A percentile compares a stretch with the other conserved stretches of the same genome.
Evolutionary conservation across 2,329 filamentous ascomycete species (phyloP).

Genomic region (Incumbomyces lentus): DNA sequence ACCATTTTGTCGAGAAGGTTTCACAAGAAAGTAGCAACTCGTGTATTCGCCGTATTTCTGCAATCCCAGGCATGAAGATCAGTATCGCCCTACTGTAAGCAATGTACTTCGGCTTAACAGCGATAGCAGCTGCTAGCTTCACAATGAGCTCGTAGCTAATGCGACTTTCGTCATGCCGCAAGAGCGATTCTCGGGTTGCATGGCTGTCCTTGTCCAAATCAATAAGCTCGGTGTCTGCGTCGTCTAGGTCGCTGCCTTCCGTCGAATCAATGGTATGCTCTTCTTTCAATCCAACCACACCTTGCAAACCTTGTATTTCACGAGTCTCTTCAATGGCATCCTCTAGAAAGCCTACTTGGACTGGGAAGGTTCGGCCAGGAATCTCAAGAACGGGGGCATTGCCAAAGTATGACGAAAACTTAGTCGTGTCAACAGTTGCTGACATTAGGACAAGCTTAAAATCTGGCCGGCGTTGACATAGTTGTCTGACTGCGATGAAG

Average conservation of each 20-base stretch:
- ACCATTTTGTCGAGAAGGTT: slow-evolving; percentile 66
- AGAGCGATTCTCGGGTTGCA: slow-evolving; percentile 62
- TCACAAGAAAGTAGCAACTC: slow-evolving; percentile 71
- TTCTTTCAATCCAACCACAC: slow-evolving; percentile 19
- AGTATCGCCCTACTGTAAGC: slow-evolving; percentile 80
- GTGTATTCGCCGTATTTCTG: slow-evolving; percentile 80
- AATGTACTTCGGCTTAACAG: slow-evolving; percentile 54
- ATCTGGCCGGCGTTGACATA: slow-evolving; percentile 65
- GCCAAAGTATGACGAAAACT: slow-evolving; percentile 73
- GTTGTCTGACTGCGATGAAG: slow-evolving; percentile 76
- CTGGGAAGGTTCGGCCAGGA: slow-evolving; percentile 86
- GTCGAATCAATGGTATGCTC: slow-evolving; percentile 33
- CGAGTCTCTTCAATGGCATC: slow-evolving; percentile 84
- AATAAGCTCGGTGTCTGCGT: slow-evolving; percentile 6
- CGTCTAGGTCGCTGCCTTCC: slow-evolving; percentile 34
- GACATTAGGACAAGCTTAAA: slow-evolving; percentile 96
- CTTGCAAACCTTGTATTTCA: slow-evolving; percentile 54
- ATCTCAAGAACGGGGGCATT: slow-evolving; percentile 81
- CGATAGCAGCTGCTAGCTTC: slow-evolving; percentile 66
- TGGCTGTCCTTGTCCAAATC: slow-evolving; percentile 52
- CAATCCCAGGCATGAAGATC: slow-evolving; percentile 91
- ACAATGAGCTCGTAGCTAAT: slow-evolving; percentile 84
- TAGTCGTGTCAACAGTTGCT: slow-evolving; percentile 84
- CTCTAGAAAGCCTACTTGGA: slow-evolving; percentile 77
- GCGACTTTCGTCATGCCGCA: slow-evolving; percentile 77